These are phyloP conservation scores for Leishmania braziliensis DNA, from an alignment of 208 protist species.

Conservation along the genomic window DNA sequence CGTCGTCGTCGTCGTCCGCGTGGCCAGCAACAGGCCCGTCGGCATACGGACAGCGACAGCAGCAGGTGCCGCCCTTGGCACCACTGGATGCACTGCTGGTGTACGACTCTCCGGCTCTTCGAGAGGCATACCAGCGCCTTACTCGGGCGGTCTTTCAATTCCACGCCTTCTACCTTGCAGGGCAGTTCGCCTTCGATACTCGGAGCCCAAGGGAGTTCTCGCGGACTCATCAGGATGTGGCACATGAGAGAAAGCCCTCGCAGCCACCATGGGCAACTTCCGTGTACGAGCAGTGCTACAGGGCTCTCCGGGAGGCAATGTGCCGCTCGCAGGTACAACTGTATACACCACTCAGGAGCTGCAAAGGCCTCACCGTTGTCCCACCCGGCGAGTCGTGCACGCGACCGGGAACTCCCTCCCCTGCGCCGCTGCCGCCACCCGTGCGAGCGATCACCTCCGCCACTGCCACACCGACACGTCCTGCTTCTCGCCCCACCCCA, in stretches of 20 bases:
- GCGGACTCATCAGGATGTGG: background rate
- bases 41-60: background rate
- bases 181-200: conserved; percentile 6
- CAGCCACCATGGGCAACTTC: conserved; percentile 1
- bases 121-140: conserved; percentile 37
- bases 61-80: background rate
- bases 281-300: conserved; percentile 23
- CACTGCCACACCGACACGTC: background rate
- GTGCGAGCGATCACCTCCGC: background rate
- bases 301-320: conserved; percentile 5
- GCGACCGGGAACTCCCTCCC: background rate
- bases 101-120: conserved; percentile 30
- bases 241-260: background rate
- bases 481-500: background rate
- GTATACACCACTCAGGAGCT: background rate
- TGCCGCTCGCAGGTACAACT: background rate
- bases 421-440: background rate
- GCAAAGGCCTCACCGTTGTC: background rate
- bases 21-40: background rate
- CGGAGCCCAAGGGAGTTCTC: background rate
- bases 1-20: background rate
- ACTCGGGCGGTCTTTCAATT: conserved; percentile 15
- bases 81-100: conserved; percentile 29
- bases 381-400: background rate
- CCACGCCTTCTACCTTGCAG: conserved; percentile 35